Evolutionary conservation across 805 yeast genomes (phyloP).

Genomic region (Saccharomycopsis vini): DNA sequence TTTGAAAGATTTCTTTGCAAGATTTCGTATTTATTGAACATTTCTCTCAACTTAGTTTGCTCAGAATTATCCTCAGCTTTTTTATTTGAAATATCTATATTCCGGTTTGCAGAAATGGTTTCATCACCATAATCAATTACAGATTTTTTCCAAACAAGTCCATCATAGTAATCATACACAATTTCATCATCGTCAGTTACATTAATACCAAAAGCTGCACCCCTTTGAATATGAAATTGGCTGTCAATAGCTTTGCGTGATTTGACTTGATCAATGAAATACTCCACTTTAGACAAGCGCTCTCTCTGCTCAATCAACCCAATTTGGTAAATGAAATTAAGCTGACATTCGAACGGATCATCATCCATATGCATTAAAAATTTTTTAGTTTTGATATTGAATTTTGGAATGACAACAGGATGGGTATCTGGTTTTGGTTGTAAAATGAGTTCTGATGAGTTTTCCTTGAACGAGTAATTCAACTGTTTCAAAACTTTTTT

Average conservation of each 20-base stretch:
- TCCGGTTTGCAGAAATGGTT: no score
- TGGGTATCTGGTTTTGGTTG: conserved; percentile 32
- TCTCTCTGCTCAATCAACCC: conserved; percentile 59
- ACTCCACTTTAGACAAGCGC: conserved; percentile 28
- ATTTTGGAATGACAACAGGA: conserved; percentile 42
- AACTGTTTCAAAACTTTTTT: conserved; percentile 61
- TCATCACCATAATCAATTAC: background rate
- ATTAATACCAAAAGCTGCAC: background rate
- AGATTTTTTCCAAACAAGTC: background rate
- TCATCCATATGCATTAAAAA: conserved; percentile 67
- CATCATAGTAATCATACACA: background rate
- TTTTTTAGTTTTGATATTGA: conserved; percentile 46
- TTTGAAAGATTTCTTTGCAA: conserved; percentile 41
- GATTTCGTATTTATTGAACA: conserved; percentile 20
- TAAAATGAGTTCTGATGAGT: conserved; percentile 30
- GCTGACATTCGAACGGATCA: conserved; percentile 80
- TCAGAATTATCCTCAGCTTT: no score
- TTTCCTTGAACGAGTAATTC: conserved; percentile 37
- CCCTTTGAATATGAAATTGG: background rate
- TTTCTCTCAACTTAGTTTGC: background rate
- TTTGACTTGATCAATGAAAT: conserved; percentile 5
- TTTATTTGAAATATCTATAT: no score
- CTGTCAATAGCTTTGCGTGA: background rate
- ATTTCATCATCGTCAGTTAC: background rate
- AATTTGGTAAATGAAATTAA: conserved; percentile 54